phyloP scores from a whole-genome alignment of 2,329 filamentous ascomycete species.

The Neurospora sp. region DNA sequence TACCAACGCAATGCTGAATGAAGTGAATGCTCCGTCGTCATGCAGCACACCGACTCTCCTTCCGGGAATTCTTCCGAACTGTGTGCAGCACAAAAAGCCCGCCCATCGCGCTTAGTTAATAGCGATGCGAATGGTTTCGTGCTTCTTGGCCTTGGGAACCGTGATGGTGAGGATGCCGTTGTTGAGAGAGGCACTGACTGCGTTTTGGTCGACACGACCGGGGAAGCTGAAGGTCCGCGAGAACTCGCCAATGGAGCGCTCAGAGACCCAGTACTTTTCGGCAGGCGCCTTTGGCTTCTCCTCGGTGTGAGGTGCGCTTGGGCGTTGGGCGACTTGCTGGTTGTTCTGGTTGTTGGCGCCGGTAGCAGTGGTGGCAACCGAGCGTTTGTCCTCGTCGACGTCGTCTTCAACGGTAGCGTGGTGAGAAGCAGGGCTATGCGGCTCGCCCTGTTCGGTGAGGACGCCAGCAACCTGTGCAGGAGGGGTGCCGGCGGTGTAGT shows the following conservation, averaged over 20 bases:
- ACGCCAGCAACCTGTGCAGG: slow-evolving; percentile 31
- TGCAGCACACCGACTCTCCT: background rate
- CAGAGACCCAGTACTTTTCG: slow-evolving; percentile 56
- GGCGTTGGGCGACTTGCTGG: slow-evolving; percentile 3
- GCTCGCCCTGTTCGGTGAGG: slow-evolving; percentile 30
- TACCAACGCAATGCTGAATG: background rate
- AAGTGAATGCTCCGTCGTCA: background rate
- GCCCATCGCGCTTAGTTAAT: slow-evolving; percentile 32
- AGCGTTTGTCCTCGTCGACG: slow-evolving; percentile 19
- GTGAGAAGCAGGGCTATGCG: slow-evolving; percentile 17
- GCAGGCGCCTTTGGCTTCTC: slow-evolving; percentile 29
- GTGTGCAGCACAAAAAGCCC: background rate
- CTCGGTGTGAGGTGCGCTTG: slow-evolving; percentile 21
- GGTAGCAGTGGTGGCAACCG: slow-evolving; percentile 21
- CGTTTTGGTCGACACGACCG: slow-evolving; percentile 49
- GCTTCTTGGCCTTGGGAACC: slow-evolving; percentile 57
- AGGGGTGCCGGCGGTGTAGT: slow-evolving; percentile 44
- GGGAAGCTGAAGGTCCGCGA: slow-evolving; percentile 60
- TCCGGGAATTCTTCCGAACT: background rate
- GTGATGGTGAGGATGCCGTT: slow-evolving; percentile 55
- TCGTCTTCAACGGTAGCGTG: slow-evolving; percentile 57
- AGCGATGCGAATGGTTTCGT: slow-evolving; percentile 42
- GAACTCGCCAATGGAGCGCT: slow-evolving; percentile 59
- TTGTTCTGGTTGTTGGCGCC: slow-evolving; percentile 23
- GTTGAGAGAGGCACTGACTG: slow-evolving; percentile 51